Evolutionary conservation across 2,329 filamentous ascomycete species (phyloP).

Genomic region (Coniochaeta ligniaria): DNA sequence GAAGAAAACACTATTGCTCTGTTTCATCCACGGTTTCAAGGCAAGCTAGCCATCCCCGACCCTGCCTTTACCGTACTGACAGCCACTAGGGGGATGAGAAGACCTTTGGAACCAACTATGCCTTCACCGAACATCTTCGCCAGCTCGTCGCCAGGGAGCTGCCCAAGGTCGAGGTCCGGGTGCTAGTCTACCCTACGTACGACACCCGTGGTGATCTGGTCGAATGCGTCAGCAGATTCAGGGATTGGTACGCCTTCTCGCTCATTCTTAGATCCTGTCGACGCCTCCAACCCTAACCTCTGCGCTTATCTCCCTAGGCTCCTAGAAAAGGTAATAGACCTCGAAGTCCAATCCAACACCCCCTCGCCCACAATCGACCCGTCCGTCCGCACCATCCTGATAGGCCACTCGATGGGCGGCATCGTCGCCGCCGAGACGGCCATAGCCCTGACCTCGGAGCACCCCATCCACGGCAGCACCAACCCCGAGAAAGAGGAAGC

Average conservation of each 20-base stretch:
- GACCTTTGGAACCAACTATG: conserved; percentile 61
- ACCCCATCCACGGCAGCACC: conserved; percentile 39
- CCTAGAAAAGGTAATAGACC: conserved; percentile 84
- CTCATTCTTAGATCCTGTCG: conserved; percentile 1
- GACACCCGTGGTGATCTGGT: conserved; percentile 74
- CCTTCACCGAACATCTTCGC: conserved; percentile 67
- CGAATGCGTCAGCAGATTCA: conserved; percentile 65
- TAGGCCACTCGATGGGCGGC: conserved; percentile 88
- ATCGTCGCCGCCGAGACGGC: conserved; percentile 90
- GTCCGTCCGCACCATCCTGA: conserved; percentile 71
- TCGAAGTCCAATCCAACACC: conserved; percentile 77
- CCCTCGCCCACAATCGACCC: conserved; percentile 81
- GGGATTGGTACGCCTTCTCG: conserved; percentile 53
- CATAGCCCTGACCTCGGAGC: conserved; percentile 58
- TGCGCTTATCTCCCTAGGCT: conserved; percentile 47
- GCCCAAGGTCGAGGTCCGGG: conserved; percentile 60
- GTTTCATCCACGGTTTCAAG: conserved; percentile 88
- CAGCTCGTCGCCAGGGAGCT: conserved; percentile 56
- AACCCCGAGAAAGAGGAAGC: conserved; percentile 22
- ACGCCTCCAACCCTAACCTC: background rate
- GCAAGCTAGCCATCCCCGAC: conserved; percentile 25
- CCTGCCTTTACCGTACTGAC: background rate
- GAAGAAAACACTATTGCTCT: conserved; percentile 74
- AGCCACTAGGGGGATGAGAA: conserved; percentile 60
- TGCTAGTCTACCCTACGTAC: conserved; percentile 70